These are phyloP conservation scores for Debaryomyces tyrocola DNA, from an alignment of 805 yeast genomes.

Conservation along the genomic window DNA sequence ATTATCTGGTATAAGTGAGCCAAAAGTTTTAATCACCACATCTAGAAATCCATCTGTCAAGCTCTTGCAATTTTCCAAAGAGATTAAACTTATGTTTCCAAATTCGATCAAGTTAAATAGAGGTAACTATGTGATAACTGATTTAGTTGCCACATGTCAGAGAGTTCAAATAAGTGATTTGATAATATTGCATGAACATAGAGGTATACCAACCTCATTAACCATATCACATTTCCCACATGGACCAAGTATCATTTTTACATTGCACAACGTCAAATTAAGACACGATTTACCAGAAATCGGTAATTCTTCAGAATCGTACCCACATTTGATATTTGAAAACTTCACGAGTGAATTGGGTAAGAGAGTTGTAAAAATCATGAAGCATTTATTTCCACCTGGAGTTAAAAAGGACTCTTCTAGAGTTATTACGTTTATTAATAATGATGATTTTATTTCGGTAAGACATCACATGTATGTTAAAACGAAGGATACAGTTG, in stretches of 20 bases:
- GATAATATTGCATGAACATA: slow-evolving; percentile 86
- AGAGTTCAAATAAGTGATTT: slow-evolving; percentile 81
- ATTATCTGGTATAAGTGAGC: slow-evolving; percentile 84
- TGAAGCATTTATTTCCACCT: slow-evolving; percentile 92
- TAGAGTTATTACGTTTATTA: slow-evolving; percentile 89
- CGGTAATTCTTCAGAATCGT: slow-evolving; percentile 87
- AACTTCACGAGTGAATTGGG: slow-evolving; percentile 83
- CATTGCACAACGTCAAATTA: slow-evolving; percentile 89
- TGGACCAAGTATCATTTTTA: slow-evolving; percentile 95
- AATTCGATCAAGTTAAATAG: slow-evolving; percentile 86
- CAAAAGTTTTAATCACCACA: slow-evolving; percentile 89
- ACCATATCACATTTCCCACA: slow-evolving; percentile 96
- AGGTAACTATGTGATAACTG: slow-evolving; percentile 88
- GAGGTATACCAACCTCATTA: slow-evolving; percentile 96
- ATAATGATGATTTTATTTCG: slow-evolving; percentile 86
- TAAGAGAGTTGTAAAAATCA: slow-evolving; percentile 70
- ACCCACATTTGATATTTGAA: slow-evolving; percentile 92
- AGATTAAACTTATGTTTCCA: slow-evolving; percentile 85
- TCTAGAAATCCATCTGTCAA: slow-evolving; percentile 88
- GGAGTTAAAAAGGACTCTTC: slow-evolving; percentile 91
- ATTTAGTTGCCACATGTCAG: slow-evolving; percentile 79
- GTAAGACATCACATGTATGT: slow-evolving; percentile 96
- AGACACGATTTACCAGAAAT: slow-evolving; percentile 87
- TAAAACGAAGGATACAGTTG: slow-evolving; percentile 83
- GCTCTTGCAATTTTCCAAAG: slow-evolving; percentile 89